Evolutionary conservation across 805 yeast species (phyloP).

Genomic region (Suhomyces xylopsoci): DNA sequence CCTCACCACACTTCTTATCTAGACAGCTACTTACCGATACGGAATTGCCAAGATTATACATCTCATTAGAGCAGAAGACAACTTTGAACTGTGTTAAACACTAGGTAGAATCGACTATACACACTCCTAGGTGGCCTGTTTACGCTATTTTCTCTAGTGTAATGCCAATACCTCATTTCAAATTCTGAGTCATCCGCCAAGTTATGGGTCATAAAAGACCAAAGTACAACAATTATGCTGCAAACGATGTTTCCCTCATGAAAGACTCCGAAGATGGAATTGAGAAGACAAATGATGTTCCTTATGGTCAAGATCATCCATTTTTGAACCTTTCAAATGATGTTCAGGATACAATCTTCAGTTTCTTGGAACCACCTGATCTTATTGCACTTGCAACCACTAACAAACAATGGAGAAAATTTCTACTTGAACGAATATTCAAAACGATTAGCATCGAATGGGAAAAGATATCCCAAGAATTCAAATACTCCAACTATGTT

Average conservation of each 20-base stretch:
- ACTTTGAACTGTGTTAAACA: background rate
- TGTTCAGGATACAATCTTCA: constrained; percentile 5
- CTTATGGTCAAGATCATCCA: background rate
- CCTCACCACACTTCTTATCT: background rate
- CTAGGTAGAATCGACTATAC: background rate
- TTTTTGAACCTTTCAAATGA: background rate
- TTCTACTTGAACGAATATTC: constrained; percentile 18
- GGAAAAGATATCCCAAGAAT: constrained; percentile 18
- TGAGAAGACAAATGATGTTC: no score
- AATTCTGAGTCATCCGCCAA: background rate
- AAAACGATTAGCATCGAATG: constrained; percentile 23
- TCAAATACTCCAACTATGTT: constrained; percentile 12
- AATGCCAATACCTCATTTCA: background rate
- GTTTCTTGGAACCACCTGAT: constrained; percentile 6
- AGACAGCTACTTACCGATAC: background rate
- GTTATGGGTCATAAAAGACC: background rate
- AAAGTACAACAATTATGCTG: background rate
- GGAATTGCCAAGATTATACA: background rate
- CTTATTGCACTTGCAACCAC: constrained; percentile 15
- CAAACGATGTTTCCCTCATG: background rate
- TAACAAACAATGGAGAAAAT: constrained; percentile 15
- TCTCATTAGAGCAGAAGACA: background rate
- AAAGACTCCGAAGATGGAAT: background rate
- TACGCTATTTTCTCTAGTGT: background rate
- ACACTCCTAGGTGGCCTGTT: background rate